phyloP scores from a whole-genome alignment of 2,329 filamentous ascomycete genomes.

The Didymella arachidicola region DNA sequence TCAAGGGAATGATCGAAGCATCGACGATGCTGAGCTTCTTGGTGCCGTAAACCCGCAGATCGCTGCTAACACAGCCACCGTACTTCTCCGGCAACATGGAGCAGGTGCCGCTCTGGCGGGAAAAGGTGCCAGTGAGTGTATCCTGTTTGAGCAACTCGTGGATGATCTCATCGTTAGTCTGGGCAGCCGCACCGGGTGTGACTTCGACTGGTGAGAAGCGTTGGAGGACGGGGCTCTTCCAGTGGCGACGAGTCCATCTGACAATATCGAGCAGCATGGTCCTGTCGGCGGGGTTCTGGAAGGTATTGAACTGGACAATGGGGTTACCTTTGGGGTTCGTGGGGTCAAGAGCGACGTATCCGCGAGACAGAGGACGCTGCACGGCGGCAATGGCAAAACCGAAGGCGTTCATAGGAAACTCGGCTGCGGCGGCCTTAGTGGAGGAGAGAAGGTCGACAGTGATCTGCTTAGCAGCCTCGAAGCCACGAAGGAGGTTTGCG shows the following conservation, averaged over 20 bases:
- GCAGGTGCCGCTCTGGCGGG: constrained; percentile 21
- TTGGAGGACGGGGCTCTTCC: constrained; percentile 35
- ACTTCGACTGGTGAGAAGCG: constrained; percentile 40
- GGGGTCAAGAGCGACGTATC: constrained; percentile 43
- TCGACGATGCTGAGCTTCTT: constrained; percentile 32
- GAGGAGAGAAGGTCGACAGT: constrained; percentile 27
- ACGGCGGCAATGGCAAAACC: constrained; percentile 20
- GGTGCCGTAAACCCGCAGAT: constrained; percentile 29
- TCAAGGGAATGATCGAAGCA: constrained; percentile 32
- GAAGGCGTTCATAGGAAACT: constrained; percentile 27
- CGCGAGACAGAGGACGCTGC: constrained; percentile 31
- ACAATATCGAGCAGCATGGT: constrained; percentile 37
- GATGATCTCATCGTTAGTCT: constrained; percentile 25
- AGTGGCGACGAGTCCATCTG: constrained; percentile 42
- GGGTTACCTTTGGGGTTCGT: constrained; percentile 37
- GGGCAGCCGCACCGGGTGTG: constrained; percentile 29
- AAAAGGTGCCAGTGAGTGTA: constrained; percentile 15
- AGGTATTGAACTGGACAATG: constrained; percentile 42
- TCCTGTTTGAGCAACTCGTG: not conserved
- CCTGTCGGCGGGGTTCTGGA: constrained; percentile 46
- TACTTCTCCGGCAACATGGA: constrained; percentile 29
- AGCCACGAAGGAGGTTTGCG: constrained; percentile 27
- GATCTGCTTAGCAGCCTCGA: constrained; percentile 29
- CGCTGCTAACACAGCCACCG: constrained; percentile 28
- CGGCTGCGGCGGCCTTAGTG: constrained; percentile 36